Evolutionary conservation across 2,329 filamentous ascomycete genomes (phyloP).

Genomic region (Paecilomyces sp.): DNA sequence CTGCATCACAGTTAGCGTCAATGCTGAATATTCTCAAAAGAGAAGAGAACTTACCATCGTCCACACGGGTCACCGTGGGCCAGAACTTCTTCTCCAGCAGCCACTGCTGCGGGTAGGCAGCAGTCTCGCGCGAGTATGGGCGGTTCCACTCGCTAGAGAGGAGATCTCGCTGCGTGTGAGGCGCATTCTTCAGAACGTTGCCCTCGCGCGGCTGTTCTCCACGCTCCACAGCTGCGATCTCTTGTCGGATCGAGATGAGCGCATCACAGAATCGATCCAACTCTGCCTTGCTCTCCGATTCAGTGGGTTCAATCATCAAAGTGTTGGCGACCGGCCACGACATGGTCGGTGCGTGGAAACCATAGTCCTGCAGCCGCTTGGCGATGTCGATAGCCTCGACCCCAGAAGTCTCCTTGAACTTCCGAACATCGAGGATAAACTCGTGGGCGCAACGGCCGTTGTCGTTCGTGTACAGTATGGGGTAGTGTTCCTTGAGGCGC

Average conservation of each 20-base stretch:
- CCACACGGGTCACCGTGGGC: constrained; percentile 77
- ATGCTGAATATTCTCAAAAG: neutral
- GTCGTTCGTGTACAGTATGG: constrained; percentile 87
- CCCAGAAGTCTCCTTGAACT: constrained; percentile 74
- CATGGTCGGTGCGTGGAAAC: constrained; percentile 97
- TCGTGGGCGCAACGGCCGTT: constrained; percentile 89
- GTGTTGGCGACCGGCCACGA: constrained; percentile 92
- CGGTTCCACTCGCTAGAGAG: constrained; percentile 71
- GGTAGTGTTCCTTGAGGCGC: constrained; percentile 76
- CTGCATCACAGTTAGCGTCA: constrained; percentile 39
- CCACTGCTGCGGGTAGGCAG: constrained; percentile 77
- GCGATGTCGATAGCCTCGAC: constrained; percentile 92
- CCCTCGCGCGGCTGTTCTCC: constrained; percentile 65
- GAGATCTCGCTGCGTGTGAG: constrained; percentile 77
- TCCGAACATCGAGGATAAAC: constrained; percentile 86
- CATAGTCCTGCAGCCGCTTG: constrained; percentile 94
- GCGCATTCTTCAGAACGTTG: constrained; percentile 84
- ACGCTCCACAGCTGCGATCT: constrained; percentile 78
- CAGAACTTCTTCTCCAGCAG: constrained; percentile 96
- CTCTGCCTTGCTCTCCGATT: constrained; percentile 86
- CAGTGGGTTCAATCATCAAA: constrained; percentile 96
- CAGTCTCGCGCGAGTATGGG: constrained; percentile 72
- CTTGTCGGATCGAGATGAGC: constrained; percentile 73
- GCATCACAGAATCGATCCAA: constrained; percentile 90
- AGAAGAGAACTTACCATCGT: constrained; percentile 69